These are phyloP conservation scores for Exidia glandulosa DNA, from an alignment of 768 basidiomycete species.

Conservation along the genomic window DNA sequence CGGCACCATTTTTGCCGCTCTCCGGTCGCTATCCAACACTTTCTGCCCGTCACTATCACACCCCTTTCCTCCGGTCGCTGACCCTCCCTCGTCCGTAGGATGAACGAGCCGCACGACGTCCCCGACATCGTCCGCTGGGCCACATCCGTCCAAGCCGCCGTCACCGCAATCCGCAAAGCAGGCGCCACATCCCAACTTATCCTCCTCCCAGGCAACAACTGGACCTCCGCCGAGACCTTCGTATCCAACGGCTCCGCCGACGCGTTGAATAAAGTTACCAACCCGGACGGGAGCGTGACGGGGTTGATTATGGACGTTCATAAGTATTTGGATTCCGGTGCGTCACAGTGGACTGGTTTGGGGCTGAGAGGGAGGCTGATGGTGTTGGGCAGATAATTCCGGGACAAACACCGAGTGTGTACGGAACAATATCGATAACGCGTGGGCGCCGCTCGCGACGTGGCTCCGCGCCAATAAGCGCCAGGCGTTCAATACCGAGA, in stretches of 20 bases:
- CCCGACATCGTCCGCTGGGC: conserved; percentile 40
- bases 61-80: not conserved
- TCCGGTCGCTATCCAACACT: too few species aligned
- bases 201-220: conserved; percentile 49
- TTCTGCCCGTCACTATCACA: not conserved
- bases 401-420: conserved; percentile 36
- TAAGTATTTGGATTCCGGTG: conserved; percentile 14
- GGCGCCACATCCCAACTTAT: conserved; percentile 46
- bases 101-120: conserved; percentile 57
- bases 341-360: not conserved
- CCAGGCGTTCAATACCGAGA: conserved; percentile 34
- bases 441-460: conserved; percentile 29
- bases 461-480: conserved; percentile 33
- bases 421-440: conserved; percentile 33
- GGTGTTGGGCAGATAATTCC: conserved; percentile 43
- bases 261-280: conserved; percentile 33
- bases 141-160: conserved; percentile 42
- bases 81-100: conserved; percentile 13
- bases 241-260: conserved; percentile 39
- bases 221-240: conserved; percentile 41
- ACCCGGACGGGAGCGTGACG: conserved; percentile 27
- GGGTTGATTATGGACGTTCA: not conserved
- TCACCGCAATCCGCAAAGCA: conserved; percentile 48
- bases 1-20: not conserved
- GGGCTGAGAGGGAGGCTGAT: conserved; percentile 27